A percentile compares a stretch with the other conserved stretches of the same genome.
Conservation (phyloP, 73 alveolate species). For the Blepharisma stoltei region DNA sequence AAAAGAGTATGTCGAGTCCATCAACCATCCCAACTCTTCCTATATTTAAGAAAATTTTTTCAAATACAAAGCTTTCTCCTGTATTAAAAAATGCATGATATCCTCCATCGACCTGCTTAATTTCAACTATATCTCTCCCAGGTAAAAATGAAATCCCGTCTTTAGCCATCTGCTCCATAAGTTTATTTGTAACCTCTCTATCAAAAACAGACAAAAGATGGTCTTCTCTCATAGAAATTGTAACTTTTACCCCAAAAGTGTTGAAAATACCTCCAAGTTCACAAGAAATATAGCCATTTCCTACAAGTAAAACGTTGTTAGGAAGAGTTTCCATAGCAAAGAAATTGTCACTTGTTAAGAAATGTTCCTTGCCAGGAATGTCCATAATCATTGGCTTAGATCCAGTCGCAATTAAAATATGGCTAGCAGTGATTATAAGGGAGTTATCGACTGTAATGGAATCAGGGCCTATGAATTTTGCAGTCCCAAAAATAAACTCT, state of each 20-base stretch:
- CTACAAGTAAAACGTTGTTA: conserved; percentile 80
- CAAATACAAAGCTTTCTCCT: conserved; percentile 56
- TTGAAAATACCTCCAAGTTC: conserved; percentile 77
- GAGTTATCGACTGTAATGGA: conserved; percentile 68
- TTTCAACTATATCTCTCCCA: neutral
- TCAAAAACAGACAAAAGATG: conserved; percentile 60
- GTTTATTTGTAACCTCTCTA: conserved; percentile 59
- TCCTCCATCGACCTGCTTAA: neutral
- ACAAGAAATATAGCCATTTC: conserved; percentile 94
- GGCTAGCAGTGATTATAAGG: conserved; percentile 64
- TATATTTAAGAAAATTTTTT: conserved; percentile 63
- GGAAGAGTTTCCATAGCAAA: conserved; percentile 86
- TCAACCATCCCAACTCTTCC: conserved; percentile 79
- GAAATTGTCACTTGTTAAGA: conserved; percentile 87
- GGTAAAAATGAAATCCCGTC: conserved; percentile 30
- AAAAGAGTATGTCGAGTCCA: conserved; percentile 47
- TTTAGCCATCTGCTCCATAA: conserved; percentile 44
- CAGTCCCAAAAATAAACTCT: conserved; percentile 55
- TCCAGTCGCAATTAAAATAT: conserved; percentile 86
- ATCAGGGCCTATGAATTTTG: conserved; percentile 49
- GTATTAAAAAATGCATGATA: neutral
- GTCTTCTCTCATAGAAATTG: conserved; percentile 57
- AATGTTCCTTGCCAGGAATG: conserved; percentile 68
- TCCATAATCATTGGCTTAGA: conserved; percentile 60
- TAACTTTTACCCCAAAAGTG: conserved; percentile 72